These are phyloP conservation scores for Neurospora cerealis DNA, from an alignment of 495 filamentous ascomycete species.

Conservation along the genomic window DNA sequence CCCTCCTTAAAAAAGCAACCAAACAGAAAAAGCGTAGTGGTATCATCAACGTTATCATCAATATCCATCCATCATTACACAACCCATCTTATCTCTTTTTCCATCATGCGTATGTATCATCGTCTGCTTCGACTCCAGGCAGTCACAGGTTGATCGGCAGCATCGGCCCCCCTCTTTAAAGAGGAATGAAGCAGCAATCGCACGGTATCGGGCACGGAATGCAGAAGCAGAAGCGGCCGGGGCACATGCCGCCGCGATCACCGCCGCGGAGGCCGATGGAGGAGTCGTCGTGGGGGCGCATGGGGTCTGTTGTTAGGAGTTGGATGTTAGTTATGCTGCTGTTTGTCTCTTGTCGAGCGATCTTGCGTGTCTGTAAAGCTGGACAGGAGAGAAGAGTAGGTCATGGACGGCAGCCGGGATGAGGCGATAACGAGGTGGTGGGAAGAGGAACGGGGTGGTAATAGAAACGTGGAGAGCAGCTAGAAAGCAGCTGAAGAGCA, in stretches of 20 bases:
- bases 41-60: neutral
- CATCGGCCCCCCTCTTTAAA: neutral
- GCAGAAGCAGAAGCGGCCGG: slow-evolving; percentile 36
- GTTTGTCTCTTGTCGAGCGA: too few species aligned
- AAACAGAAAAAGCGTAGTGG: neutral
- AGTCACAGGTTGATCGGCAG: neutral
- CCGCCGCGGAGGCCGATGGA: slow-evolving; percentile 29
- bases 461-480: too few species aligned
- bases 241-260: slow-evolving; percentile 23
- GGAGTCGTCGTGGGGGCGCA: slow-evolving; percentile 28
- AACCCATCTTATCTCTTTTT: neutral
- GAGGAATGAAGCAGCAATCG: slow-evolving; percentile 31
- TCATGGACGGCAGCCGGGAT: too few species aligned
- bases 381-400: too few species aligned
- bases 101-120: neutral
- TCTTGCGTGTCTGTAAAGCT: too few species aligned
- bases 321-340: too few species aligned
- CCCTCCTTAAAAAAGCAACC: neutral
- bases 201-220: slow-evolving; percentile 34
- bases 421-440: too few species aligned
- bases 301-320: slow-evolving; percentile 17
- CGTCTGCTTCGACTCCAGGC: neutral
- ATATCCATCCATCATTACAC: neutral
- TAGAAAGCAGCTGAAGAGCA: too few species aligned
- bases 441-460: too few species aligned